Evolutionary conservation across 176 grass and related monocot genomes (phyloP).

Genomic region (Hordeum marinum): DNA sequence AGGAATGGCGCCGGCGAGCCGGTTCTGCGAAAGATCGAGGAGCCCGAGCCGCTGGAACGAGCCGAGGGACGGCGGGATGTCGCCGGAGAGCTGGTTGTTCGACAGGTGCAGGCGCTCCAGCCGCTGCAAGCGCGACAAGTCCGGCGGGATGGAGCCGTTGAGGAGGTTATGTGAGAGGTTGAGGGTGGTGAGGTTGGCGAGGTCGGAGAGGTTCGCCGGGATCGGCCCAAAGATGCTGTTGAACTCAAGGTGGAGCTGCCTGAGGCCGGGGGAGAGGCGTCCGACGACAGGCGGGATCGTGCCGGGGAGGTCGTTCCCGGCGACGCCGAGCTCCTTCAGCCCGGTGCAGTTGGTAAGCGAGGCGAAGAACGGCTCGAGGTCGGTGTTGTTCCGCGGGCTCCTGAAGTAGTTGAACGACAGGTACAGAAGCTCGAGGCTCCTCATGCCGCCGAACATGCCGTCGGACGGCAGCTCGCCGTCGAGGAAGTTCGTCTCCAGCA

Average conservation of each 20-base stretch:
- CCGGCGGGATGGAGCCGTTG: slow-evolving; percentile 67
- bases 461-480: slow-evolving; percentile 47
- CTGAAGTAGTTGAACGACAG: slow-evolving; percentile 73
- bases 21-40: slow-evolving; percentile 65
- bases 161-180: slow-evolving; percentile 54
- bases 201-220: slow-evolving; percentile 52
- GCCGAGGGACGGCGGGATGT: slow-evolving; percentile 63
- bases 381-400: slow-evolving; percentile 44
- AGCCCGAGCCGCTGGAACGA: slow-evolving; percentile 50
- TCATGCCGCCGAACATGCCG: slow-evolving; percentile 58
- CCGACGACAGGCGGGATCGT: slow-evolving; percentile 48
- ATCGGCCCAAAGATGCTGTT: slow-evolving; percentile 75
- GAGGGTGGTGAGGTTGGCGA: slow-evolving; percentile 68
- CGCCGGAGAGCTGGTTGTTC: slow-evolving; percentile 69
- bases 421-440: slow-evolving; percentile 45
- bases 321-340: slow-evolving; percentile 64
- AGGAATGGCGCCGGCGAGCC: slow-evolving; percentile 37
- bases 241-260: slow-evolving; percentile 75
- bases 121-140: slow-evolving; percentile 47
- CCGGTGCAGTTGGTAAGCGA: slow-evolving; percentile 68
- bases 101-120: slow-evolving; percentile 77
- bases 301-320: slow-evolving; percentile 64
- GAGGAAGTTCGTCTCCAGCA: slow-evolving; percentile 65
- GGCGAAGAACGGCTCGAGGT: slow-evolving; percentile 71
- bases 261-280: slow-evolving; percentile 41